These are phyloP conservation scores for Cryphonectria japonica DNA, from an alignment of 2,329 filamentous ascomycete genomes.

Conservation along the genomic window DNA sequence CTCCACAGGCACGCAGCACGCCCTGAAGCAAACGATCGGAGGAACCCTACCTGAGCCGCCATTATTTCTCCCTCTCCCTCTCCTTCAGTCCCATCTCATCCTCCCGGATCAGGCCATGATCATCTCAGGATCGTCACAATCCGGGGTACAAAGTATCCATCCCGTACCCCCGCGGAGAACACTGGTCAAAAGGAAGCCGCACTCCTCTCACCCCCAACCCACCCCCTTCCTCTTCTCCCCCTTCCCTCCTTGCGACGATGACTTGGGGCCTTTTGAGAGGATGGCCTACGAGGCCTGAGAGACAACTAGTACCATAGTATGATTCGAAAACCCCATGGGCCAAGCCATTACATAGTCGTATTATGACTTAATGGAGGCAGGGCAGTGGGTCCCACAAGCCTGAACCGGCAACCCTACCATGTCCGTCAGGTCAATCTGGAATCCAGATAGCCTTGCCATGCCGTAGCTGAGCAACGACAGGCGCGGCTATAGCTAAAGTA, in stretches of 20 bases:
- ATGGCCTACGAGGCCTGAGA: constrained; percentile 7
- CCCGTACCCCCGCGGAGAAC: constrained; percentile 14
- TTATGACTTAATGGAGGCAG: constrained; percentile 2
- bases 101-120: constrained; percentile 22
- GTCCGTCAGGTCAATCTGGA: background rate
- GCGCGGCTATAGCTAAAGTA: constrained; percentile 6
- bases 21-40: background rate
- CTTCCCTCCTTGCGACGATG: background rate
- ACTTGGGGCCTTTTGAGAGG: background rate
- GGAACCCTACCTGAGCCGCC: constrained; percentile 1
- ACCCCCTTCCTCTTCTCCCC: too few relatives aligned
- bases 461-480: constrained; percentile 2
- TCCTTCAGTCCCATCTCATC: background rate
- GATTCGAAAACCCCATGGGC: constrained; percentile 5
- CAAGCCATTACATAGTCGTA: background rate
- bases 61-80: background rate
- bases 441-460: constrained; percentile 2
- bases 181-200: background rate
- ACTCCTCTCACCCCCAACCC: background rate
- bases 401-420: background rate
- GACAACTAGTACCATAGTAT: constrained; percentile 9
- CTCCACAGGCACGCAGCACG: background rate
- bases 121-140: constrained; percentile 28
- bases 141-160: constrained; percentile 24
- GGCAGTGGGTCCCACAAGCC: background rate